Percentiles rank a stretch among this genome's conserved stretches.
Evolutionary conservation across 2,329 filamentous ascomycete genomes (phyloP).

Genomic region (Daldinia sp.): DNA sequence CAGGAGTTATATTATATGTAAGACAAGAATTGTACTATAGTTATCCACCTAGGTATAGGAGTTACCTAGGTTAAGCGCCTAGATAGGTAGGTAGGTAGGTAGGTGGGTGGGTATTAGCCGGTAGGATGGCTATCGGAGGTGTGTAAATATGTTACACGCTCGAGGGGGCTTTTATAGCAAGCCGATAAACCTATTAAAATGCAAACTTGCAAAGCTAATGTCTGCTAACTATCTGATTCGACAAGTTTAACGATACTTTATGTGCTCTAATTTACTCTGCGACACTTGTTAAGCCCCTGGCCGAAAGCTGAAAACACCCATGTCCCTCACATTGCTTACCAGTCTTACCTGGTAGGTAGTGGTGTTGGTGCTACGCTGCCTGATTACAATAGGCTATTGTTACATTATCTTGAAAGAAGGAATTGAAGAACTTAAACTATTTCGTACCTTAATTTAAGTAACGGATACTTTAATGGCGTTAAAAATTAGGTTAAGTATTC

Average conservation of each 20-base stretch:
- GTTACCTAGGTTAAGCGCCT: too few species aligned
- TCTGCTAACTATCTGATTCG: neutral
- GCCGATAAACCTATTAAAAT: neutral
- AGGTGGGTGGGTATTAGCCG: neutral
- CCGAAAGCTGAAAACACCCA: neutral
- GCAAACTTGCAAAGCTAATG: neutral
- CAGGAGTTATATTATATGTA: constrained; percentile 22
- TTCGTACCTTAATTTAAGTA: neutral
- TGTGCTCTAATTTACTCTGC: neutral
- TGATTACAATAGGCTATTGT: neutral
- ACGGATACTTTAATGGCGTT: neutral
- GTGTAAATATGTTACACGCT: neutral
- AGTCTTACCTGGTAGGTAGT: too few species aligned
- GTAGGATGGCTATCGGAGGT: neutral
- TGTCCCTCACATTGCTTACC: neutral
- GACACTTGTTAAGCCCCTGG: neutral
- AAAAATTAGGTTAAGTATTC: constrained; percentile 8
- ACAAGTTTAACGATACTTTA: neutral
- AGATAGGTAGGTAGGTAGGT: too few species aligned
- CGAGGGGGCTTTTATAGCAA: neutral
- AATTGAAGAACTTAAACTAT: neutral
- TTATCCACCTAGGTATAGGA: neutral
- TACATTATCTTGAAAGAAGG: too few species aligned
- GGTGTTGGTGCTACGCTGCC: neutral
- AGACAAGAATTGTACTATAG: constrained; percentile 25